Base-by-base conservation (phyloP, 2,329 filamentous ascomycete genomes). In the Exophiala sp. region DNA sequence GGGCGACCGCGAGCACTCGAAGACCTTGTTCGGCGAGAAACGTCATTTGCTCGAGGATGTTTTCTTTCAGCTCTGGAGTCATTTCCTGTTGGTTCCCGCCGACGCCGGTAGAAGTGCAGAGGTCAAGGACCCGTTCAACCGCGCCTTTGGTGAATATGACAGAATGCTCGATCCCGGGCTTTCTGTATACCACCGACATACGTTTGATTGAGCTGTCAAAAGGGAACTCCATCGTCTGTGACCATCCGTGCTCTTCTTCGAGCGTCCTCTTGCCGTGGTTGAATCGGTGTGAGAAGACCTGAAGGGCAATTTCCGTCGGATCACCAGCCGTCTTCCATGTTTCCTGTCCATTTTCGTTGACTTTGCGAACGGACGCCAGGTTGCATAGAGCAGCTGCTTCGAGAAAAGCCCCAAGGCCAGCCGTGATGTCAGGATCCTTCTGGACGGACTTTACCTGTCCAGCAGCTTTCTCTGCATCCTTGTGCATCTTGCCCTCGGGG, bases 161-260 rank as follows among this genome's bases (percentile, higher is more conserved):
- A 14, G 62, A 64, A 8, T 68, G 50, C 40, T 64, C 49, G 1
- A 58, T 48, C 7, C 55, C 49, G 2, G 54, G 41, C 5, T 63
- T 64, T 7, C 62, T 61, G 65, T 81, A 83, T 42, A 83, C 73
- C 19, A 83, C 80, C 22, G 80, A 80, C 81, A 84, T 85, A 43
- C 78, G 76, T 65, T 84, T 85, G 58, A 83, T 75, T 39, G 74
- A 73, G 19, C 77, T 81, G 60, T 84, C 80, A 61, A 84, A 84
- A 0, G 81, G 78, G 51, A 80, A 82, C 58, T 84, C 81, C 0
- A 75, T 73, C n/a, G 81, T 60, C 56, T 77, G 69, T 48, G 73
- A 73, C 74, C 74, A 78, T 18, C 69, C 69, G 8, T 62, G 48
- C n/a, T 66, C 56, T 6, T 60, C 55, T 49, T 69, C 64, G 2